A percentile compares a stretch with the other conserved stretches of the same genome.
Evolutionary conservation across 805 yeast species (phyloP).

Genomic region (Wickerhamia fluorescens): DNA sequence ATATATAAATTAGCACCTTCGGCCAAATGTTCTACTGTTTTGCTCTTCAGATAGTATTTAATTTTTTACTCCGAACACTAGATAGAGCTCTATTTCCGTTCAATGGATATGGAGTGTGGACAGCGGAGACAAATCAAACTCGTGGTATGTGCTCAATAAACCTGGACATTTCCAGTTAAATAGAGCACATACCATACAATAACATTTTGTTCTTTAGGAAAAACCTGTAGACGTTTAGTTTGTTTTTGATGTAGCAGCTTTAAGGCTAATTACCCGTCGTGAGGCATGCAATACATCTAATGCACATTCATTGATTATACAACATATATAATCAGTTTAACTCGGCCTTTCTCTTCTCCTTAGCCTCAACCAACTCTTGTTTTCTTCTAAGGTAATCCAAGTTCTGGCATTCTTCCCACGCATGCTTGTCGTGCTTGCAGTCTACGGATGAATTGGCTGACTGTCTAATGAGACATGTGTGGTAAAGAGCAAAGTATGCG

Average conservation of each 20-base stretch:
- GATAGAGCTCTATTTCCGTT: slow-evolving; percentile 35
- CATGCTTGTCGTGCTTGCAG: slow-evolving; percentile 73
- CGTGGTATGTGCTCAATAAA: too few species aligned
- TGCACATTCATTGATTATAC: too few species aligned
- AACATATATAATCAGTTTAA: too few species aligned
- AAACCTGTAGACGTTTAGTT: too few species aligned
- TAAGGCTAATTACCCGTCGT: too few species aligned
- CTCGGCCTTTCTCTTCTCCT: slow-evolving; percentile 34
- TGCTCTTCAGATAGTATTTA: slow-evolving; percentile 20
- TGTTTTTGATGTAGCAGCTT: too few species aligned
- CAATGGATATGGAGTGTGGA: slow-evolving; percentile 37
- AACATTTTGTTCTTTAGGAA: too few species aligned
- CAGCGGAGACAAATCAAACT: slow-evolving; percentile 39
- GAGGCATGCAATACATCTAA: too few species aligned
- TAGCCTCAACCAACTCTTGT: slow-evolving; percentile 55
- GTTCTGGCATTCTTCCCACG: slow-evolving; percentile 80
- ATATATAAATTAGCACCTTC: too few species aligned
- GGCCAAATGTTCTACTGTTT: too few species aligned
- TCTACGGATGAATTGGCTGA: slow-evolving; percentile 39
- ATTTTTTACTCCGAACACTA: slow-evolving; percentile 28
- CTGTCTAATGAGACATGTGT: slow-evolving; percentile 38
- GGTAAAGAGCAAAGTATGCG: slow-evolving; percentile 38
- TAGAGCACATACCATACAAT: too few species aligned
- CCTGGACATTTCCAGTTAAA: too few species aligned
- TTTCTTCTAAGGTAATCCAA: slow-evolving; percentile 77